Base-by-base conservation (phyloP, 2,329 filamentous ascomycete genomes). In the Aspergillus sp. region DNA sequence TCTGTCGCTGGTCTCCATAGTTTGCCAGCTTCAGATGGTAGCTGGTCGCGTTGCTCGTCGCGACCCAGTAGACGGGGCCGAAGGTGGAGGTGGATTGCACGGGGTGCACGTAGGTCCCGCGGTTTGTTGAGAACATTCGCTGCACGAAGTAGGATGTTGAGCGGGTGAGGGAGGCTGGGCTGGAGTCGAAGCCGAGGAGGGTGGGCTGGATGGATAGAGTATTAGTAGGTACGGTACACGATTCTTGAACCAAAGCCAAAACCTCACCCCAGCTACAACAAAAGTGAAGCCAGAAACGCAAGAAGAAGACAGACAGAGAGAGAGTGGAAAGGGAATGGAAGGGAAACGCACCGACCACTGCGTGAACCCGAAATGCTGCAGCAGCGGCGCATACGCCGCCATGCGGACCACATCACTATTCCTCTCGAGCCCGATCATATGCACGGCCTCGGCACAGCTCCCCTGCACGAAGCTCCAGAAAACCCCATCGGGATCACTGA, bases 381-480 rank as follows among this genome's bases (percentile, higher is more conserved):
- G 46, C 49, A 76, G 59, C 0, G 77, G 76, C 5, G 77, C 76
- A 61, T 78, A 79, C 4, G 71, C 68, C 2, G 69, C 72, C 69
- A 77, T 70, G 54, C 72, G 71, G 2, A 79, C 72, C 3, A 76
- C 68, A 53, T 79, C 73, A 3, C 74, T 74, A 60, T 79, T 79
- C 23, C 76, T 66, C 62, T 77, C 73, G 54, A 75, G 66, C 1
- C 87, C 85, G 62, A 90, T 84, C 57, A 90, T 80, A 56, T 84
- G 87, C 9, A 90, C 80, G 9, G 87, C 87, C 72, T 91, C 88
- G 15, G 83, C 84, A 7, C 90, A 86, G 38, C 83, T 80, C 19
- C 86, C 86, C 52, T 71, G 71, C 67, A 76, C 69, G 34, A 66
- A 74, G 1, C 69, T 63, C 70, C 71, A 71, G 53, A 65, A 71